Base-by-base conservation (phyloP, 495 filamentous ascomycete species). In the Xylaria longipes region DNA sequence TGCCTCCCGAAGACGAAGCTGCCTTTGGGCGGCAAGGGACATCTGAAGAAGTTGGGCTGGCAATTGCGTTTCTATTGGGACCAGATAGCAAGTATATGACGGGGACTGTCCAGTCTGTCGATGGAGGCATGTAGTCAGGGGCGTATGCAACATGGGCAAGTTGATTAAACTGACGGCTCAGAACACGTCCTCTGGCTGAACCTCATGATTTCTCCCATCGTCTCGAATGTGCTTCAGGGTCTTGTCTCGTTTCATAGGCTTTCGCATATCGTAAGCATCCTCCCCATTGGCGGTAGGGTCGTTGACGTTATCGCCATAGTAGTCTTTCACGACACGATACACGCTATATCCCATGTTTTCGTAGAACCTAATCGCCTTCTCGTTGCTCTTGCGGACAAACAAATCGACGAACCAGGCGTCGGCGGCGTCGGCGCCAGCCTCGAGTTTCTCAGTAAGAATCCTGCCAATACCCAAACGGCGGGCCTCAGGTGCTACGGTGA, bases 251-350 rank as follows among this genome's bases (percentile, higher is more conserved):
- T 87, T 92, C 81, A 95, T 89, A 58, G 93, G 90, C 76, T 98
- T 98, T 62, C 96, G 90, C 96, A 99, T 99, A 80, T 99, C 88
- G 80, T 92, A 97, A 17, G 96, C 96, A 84, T 98, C 95, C 76
- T 95, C 94, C 37, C 89, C 90, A 20, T 74, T 72, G 58, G 80
- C 78, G 48, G 79, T 89, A 11, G 90, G 90, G 78, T 94, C 91
- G 76, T 94, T 95, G 62, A 90, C 93, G 60, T 86, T 84, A 57
- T 85, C 84, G 50, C 84, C 84, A 75, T 99, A 99, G 80, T 99
- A 99, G 75, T 91, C 91, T 64, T 94, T 87, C 27, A 99, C 95
- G 3, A 92, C 88, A 22, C 96, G 87, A 84, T 92, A 99, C 73
- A 97, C 90, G 66, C 89, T 93, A 78, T 87, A 97, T 78, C 96